Evolutionary conservation across 371 early-diverging fungal species (phyloP), one percentile per base, ranked within the genome.

Genomic region (Mortierella sp.): DNA sequence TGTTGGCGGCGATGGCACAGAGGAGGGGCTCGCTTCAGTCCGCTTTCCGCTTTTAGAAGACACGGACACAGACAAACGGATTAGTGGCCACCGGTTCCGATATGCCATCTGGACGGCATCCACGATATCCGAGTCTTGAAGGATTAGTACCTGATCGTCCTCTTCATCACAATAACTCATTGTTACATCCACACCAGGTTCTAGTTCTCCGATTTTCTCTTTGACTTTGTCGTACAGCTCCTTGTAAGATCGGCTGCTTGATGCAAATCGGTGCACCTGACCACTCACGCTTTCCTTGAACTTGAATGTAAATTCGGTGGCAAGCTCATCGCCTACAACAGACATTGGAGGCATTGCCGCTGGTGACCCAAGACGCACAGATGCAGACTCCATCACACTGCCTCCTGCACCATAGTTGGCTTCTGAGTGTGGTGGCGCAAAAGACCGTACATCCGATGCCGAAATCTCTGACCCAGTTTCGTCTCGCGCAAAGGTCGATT

Each of bases 141-240:
- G 81, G 57, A 95, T 70, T 55, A 88, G 68, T 28, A 95, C 90
- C 47, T 86, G 83, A 75, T 95, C 96, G 55, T 88, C 88, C 43
- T 95, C 95, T 60, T 95, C 94, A 75, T 95, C 96, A 21, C 88
- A 75, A 68, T 95, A 95, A 46, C 85, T 86, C 57, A 95, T 64
- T 21, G 85, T 86, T 7, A 74, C 57, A 45, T 84, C 75, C 28
- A 53, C 30, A 43, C 83, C 84, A 14, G 81, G 72, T 58, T 86
- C 85, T 28, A 80, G 50, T 53, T 81, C 77, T 15, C 88, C 88
- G 62, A 90, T 81, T 77, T 86, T 86, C 57, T 84, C 79, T 23
- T 81, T 74, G 50, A 93, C 85, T 14, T 84, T 82, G 45, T 85
- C 82, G 55, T 84, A 82, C 51, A 94, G 82, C 19, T 80, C 68